Evolutionary conservation across 108 stramenopile genomes (phyloP), one percentile per base, ranked within the genome.

Genomic region (Fragilaria crotonensis): DNA sequence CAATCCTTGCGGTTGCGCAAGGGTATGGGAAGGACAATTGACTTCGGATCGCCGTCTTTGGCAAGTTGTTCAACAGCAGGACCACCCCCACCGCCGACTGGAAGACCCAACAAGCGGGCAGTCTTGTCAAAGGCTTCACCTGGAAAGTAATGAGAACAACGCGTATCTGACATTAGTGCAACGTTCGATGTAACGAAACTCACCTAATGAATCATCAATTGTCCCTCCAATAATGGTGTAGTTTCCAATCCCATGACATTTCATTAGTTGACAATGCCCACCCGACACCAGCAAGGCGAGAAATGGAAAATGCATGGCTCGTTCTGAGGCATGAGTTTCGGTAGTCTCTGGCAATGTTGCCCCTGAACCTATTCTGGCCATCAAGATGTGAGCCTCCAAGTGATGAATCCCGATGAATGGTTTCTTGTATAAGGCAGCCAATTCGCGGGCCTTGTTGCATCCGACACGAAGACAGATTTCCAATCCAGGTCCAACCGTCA

Each of bases 381-480:
- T 89, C 11, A 98, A 71, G 48, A 95, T 94, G 63, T 98, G 97
- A 7, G 96, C 97, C 69, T 98, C 97, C 23, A 96, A 63, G 66
- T 98, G 97, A 72, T 98, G 97, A 32, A 95, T 73, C 0, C 89
- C 91, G 7, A 97, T 91, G 75, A 98, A 98, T 7, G 97, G 97
- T 57, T 87, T 93, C 31, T 64, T 59, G 59, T 88, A 61, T 67
- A 71, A 59, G 22, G 63, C 62, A 2, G 95, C 94, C 52, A 97
- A 74, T 14, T 80, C 78, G 44, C 78, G 71, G 3, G 95, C 97
- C 54, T 68, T 84, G 49, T 89, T 77, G 46, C 80, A 78, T 2
- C 97, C 97, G 25, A 98, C 94, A 21, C 97, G 82, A 30, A 98
- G 77, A 71, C 97, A 98, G 52, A 98, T 91, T 62, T 97, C 97